Conservation (phyloP, 139 green algal genomes). For the Desmodesmus armatus region DNA sequence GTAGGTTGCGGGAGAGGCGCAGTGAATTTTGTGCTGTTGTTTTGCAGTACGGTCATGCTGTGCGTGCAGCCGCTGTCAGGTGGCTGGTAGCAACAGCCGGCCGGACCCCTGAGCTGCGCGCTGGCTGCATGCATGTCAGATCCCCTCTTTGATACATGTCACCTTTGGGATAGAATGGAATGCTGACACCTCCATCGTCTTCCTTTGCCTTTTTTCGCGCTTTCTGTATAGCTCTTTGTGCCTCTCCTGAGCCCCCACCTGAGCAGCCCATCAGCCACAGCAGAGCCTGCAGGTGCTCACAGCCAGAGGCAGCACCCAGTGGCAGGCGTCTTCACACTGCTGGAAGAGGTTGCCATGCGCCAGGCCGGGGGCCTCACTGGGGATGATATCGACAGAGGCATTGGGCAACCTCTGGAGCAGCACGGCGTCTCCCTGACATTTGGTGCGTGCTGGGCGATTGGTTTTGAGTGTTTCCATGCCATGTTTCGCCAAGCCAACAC, state of each 20-base stretch:
- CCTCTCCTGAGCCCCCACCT: conserved; percentile 54
- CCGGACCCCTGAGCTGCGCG: no score
- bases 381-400: conserved; percentile 26
- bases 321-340: neutral
- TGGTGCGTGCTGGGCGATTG: conserved; percentile 9
- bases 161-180: neutral
- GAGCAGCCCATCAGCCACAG: neutral
- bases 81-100: no score
- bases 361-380: conserved; percentile 22
- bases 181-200: neutral
- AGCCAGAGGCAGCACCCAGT: neutral
- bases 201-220: no score
- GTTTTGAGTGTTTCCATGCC: no score
- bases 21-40: no score
- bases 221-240: conserved; percentile 60
- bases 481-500: neutral
- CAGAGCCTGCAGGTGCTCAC: neutral
- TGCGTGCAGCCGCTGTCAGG: no score
- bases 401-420: conserved; percentile 61
- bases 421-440: conserved; percentile 66
- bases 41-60: no score
- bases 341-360: conserved; percentile 20
- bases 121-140: no score
- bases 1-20: conserved; percentile 15
- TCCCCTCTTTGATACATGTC: neutral